Percentiles rank a stretch among this genome's conserved stretches.
Conservation (phyloP, 345 rosid species). For the Reutealis trisperma region DNA sequence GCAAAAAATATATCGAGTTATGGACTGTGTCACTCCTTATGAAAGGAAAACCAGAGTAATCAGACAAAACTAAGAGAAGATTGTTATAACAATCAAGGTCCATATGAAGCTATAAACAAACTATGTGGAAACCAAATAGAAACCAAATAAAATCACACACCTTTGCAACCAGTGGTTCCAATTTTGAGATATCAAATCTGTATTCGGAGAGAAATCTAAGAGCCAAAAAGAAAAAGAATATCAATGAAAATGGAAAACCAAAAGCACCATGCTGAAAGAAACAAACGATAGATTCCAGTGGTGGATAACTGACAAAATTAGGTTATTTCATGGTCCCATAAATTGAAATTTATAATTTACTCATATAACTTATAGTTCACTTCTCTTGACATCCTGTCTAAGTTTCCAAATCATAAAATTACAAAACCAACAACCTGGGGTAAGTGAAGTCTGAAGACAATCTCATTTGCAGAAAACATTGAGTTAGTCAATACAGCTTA, state of each 20-base stretch:
- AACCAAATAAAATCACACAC: conserved; percentile 38
- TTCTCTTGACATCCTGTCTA: not conserved
- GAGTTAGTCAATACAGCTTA: not conserved
- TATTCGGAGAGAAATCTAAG: conserved; percentile 78
- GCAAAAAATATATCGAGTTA: conserved; percentile 25
- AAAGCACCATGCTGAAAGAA: not conserved
- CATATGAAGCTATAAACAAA: no score
- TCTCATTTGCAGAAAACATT: not conserved
- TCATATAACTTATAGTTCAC: not conserved
- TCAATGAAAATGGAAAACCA: conserved; percentile 16
- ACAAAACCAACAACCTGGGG: not conserved
- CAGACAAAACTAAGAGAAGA: not conserved
- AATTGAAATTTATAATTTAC: not conserved
- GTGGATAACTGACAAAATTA: not conserved
- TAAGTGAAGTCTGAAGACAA: not conserved
- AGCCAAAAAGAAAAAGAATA: conserved; percentile 22
- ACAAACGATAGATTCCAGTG: no score
- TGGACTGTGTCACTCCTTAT: conserved; percentile 16
- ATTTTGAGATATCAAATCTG: conserved; percentile 79
- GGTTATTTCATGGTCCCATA: not conserved
- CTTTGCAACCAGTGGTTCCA: conserved; percentile 98
- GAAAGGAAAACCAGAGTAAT: not conserved
- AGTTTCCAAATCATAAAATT: not conserved
- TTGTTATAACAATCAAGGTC: not conserved
- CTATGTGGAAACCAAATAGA: not conserved